Evolutionary conservation across 768 basidiomycete genomes (phyloP).

Genomic region (Lactarius trivialis): DNA sequence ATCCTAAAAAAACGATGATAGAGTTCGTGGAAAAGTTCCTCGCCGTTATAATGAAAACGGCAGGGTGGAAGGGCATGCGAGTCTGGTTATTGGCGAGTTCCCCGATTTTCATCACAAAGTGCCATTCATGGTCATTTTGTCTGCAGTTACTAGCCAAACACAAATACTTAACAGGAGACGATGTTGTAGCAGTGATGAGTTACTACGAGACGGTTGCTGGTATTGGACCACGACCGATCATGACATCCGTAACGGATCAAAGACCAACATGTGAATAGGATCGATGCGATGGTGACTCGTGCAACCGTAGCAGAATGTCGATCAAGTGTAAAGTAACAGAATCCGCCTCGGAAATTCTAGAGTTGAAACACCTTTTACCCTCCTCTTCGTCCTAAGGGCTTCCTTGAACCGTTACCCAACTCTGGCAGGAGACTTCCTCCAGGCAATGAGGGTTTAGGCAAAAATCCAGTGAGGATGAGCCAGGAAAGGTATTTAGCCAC

Average conservation of each 20-base stretch:
- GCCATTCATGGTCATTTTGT: background rate
- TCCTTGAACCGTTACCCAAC: conserved; percentile 39
- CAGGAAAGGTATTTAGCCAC: conserved; percentile 90
- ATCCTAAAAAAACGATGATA: background rate
- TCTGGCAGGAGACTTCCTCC: conserved; percentile 43
- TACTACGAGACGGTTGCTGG: conserved; percentile 2
- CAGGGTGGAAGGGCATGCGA: conserved; percentile 17
- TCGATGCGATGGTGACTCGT: background rate
- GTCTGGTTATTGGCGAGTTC: conserved; percentile 17
- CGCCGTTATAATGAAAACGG: conserved; percentile 1
- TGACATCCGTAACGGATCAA: background rate
- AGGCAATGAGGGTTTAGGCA: conserved; percentile 46
- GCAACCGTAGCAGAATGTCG: background rate
- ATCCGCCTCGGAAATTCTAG: background rate
- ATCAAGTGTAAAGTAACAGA: background rate
- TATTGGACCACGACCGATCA: background rate
- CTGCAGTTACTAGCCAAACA: conserved; percentile 17
- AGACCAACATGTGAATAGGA: background rate
- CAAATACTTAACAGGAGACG: conserved; percentile 15
- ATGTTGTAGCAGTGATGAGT: conserved; percentile 11
- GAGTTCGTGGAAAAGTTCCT: conserved; percentile 2
- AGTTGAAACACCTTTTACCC: conserved; percentile 13
- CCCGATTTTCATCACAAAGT: background rate
- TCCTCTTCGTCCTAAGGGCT: conserved; percentile 67
- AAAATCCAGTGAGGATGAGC: conserved; percentile 81